Base-by-base conservation (phyloP, 257 asterid genomes). In the Phtheirospermum japonicum region DNA sequence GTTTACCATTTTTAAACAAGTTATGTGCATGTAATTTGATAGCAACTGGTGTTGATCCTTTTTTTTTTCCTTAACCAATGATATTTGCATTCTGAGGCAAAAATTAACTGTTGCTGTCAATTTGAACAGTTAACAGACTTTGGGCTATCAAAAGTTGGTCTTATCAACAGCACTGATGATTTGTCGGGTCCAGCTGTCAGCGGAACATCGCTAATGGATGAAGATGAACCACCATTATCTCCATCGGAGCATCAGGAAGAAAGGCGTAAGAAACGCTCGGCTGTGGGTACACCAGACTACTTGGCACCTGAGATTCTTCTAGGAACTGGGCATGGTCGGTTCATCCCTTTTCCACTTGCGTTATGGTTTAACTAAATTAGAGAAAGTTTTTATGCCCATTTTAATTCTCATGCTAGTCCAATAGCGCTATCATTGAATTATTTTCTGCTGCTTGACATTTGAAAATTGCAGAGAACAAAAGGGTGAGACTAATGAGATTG, bases 91-190 rank as follows among this genome's bases (percentile, higher is more conserved):
- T 68, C 48, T 23, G 34, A 65, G 50, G 67, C 68, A 51, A 67
- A 59, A 10, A 46, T 26, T 40, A 58, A 32, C 40, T 23, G 14
- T 59, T 65, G 16, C 62, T 66, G 18, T 71, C 57, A 43, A 71
- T 57, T 46, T 77, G 60, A 74, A 71, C 95, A 93, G 99, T 82
- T 93, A 75, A 93, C 99, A 67, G 99, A 89, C 70, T 93, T 93
- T 78, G 99, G 99, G 82, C 95, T 93, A 68, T 93, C 99, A 57
- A 93, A 87, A 87, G 97, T 93, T 63, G 99, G 99, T 80, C 96
- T 93, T 52, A 93, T 89, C 80, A 75, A 89, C 83, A 92, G 97
- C 73, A 93, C 99, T 23, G 97, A 88, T 74, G 99, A 93, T 81
- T 76, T 93, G 76, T 89, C 99, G 60, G 97, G 94, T 66, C 96